Conservation (phyloP, 1,284 basidiomycete genomes). For the Xanthoconium separans region DNA sequence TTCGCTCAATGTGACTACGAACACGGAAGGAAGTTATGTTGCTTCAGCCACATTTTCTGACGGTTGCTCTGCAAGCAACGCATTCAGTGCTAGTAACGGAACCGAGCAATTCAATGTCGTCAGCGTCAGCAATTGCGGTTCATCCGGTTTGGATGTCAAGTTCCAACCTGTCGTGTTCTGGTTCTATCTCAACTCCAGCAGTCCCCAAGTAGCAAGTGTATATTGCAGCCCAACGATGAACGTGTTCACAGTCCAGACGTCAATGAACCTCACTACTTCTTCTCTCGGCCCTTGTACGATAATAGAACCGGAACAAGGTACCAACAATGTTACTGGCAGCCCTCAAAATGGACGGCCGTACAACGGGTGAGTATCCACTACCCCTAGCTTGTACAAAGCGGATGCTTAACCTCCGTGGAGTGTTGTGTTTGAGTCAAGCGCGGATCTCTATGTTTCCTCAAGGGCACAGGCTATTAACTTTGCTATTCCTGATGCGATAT, state of each 20-base stretch:
- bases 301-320: slow-evolving; percentile 27
- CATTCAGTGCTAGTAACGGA: slow-evolving; percentile 40
- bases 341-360: slow-evolving; percentile 45
- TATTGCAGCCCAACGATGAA: slow-evolving; percentile 55
- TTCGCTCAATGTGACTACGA: slow-evolving; percentile 26
- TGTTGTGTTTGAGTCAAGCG: slow-evolving; percentile 42
- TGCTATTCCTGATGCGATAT: slow-evolving; percentile 56
- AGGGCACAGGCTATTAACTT: slow-evolving; percentile 46
- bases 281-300: slow-evolving; percentile 38
- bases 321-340: slow-evolving; percentile 52
- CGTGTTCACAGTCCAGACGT: slow-evolving; percentile 43
- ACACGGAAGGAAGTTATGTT: slow-evolving; percentile 26
- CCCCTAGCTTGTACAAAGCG: neutral
- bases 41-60: slow-evolving; percentile 43
- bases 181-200: slow-evolving; percentile 43
- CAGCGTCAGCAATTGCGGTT: slow-evolving; percentile 39
- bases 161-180: slow-evolving; percentile 65
- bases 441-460: slow-evolving; percentile 46
- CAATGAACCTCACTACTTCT: slow-evolving; percentile 43
- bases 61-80: slow-evolving; percentile 41
- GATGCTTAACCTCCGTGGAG: slow-evolving; percentile 28
- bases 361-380: slow-evolving; percentile 47
- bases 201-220: slow-evolving; percentile 44
- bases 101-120: slow-evolving; percentile 49
- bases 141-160: slow-evolving; percentile 31